Evolutionary conservation across 495 filamentous ascomycete genomes (phyloP), one percentile per base, ranked within the genome.

Genomic region (Coniosporium apollinis): DNA sequence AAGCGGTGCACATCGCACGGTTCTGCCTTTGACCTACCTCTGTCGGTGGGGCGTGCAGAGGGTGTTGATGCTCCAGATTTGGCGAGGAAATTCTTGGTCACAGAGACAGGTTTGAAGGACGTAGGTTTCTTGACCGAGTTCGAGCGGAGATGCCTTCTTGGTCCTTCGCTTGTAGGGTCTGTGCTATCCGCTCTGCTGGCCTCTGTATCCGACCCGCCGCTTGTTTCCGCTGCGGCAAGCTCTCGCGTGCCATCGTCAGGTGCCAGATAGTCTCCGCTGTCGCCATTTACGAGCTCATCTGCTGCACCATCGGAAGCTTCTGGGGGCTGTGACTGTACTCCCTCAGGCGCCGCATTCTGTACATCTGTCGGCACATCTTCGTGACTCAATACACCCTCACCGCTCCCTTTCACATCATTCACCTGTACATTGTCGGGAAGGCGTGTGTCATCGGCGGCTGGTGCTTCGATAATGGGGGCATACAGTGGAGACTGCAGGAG

Each of bases 21-120:
- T n/a, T n/a, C n/a, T n/a, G n/a, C n/a, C n/a, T n/a, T n/a, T n/a
- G n/a, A n/a, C n/a, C n/a, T n/a, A n/a, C n/a, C n/a, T n/a, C n/a
- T n/a, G n/a, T n/a, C n/a, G n/a, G n/a, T n/a, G n/a, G n/a, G n/a
- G n/a, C n/a, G n/a, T n/a, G n/a, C n/a, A n/a, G 57, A 11, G 1
- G 52, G 45, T 11, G 52, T 33, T 10, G 52, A 45, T 4, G 51
- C 48, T 39, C 59, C 47, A 59, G 59, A 51, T 69, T 82, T 56
- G 54, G 74, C 77, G 26, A 86, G 62, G 50, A 82, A 87, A 19
- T 70, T 80, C 53, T 87, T 93, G 48, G 92, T 92, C 47, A 94
- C 86, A 1, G 82, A 93, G 42, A 96, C 82, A 4, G 85, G 72
- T 55, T 94, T 96, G 68, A 96, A 99, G 7, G 77, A 72, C n/a